Evolutionary conservation across 108 stramenopile genomes (phyloP), one percentile per base, ranked within the genome.

Genomic region (Pseudonitzschia multiseries): DNA sequence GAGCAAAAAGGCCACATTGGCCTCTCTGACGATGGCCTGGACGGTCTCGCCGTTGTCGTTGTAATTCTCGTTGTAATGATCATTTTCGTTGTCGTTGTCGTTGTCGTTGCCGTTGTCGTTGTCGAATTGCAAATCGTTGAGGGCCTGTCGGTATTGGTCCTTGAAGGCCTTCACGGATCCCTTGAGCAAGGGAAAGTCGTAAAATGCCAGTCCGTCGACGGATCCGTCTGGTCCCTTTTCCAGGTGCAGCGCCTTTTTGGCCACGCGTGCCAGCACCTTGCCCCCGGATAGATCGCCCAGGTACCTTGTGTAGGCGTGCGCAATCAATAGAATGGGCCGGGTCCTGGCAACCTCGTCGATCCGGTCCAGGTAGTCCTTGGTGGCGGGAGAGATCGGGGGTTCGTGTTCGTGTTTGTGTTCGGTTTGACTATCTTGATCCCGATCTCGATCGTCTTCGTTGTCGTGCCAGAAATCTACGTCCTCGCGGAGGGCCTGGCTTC

Each of bases 301-400:
- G 69, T 96, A 94, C 2, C 96, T 86, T 8, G 96, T 96, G 64
- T 96, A 96, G 4, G 93, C 89, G 80, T 96, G 96, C 0, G 91
- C 80, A 21, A 96, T 57, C n/a, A 96, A 74, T 50, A 93, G 74
- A 42, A 92, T 62, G 1, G 92, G 92, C 17, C 90, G 81, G 17
- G 42, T 75, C 27, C 78, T 65, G 4, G 84, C 79, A 12, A 94
- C 73, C 31, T 86, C 50, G 12, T 83, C 69, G 65, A 96, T 74
- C 12, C 89, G 78, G 50, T 83, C 83, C 1, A 94, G 63, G 50
- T 96, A 96, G 65, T 93, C 91, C 33, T 54, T 68, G 15, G 93
- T 92, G 0, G 96, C 92, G 3, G 89, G 79, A 6, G 86, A 89
- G 28, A 87, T 84, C 43, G 79, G 70, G 15, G 61, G 61, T 12